These are phyloP conservation scores for Vigna unguiculata DNA, from an alignment of 306 rosid genomes.

Conservation along the genomic window DNA sequence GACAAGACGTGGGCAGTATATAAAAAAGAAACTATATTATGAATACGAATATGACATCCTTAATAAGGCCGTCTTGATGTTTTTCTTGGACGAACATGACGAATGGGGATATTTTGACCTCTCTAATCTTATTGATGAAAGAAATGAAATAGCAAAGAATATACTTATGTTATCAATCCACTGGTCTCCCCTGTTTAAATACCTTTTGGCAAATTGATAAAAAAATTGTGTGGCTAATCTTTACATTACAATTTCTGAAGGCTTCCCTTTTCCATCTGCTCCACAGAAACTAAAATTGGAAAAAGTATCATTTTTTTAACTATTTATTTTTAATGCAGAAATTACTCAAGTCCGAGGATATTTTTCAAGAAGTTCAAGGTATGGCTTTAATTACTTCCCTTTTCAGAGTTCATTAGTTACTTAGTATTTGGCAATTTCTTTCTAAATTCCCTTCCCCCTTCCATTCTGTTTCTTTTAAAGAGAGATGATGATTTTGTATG, in stretches of 20 bases:
- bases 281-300: background rate
- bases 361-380: slow-evolving; percentile 60
- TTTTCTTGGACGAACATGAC: background rate
- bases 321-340: slow-evolving; percentile 56
- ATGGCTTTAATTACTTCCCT: slow-evolving; percentile 34
- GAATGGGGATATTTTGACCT: background rate
- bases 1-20: background rate
- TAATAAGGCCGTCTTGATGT: background rate
- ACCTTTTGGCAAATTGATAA: background rate
- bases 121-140: background rate
- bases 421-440: slow-evolving; percentile 22
- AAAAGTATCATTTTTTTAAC: background rate
- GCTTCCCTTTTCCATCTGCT: slow-evolving; percentile 9
- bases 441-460: background rate
- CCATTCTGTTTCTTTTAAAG: background rate
- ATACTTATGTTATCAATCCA: background rate
- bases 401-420: slow-evolving; percentile 1
- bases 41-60: background rate
- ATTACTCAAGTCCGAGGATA: slow-evolving; percentile 46
- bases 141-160: background rate
- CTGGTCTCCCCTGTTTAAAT: background rate
- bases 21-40: background rate
- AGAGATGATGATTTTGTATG: background rate
- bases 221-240: background rate
- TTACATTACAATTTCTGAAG: background rate